Evolutionary conservation across 768 basidiomycete species (phyloP), one percentile per base, ranked within the genome.

Genomic region (Mycena maculata): DNA sequence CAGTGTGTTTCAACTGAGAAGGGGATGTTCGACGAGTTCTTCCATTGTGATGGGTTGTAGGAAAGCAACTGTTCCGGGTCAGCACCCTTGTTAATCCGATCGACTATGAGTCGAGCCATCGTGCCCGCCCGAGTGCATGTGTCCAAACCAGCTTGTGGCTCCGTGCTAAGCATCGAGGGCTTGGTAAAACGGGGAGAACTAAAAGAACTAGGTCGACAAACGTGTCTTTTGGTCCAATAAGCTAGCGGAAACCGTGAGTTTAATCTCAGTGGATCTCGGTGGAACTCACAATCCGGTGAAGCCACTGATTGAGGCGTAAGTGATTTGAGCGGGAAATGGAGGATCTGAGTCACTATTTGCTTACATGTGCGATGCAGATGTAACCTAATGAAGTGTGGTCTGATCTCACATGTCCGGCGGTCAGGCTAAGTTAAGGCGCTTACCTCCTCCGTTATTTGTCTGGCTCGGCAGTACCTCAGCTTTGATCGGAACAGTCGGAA

Each of bases 341-440:
- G 38, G 15, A 50, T 27, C 18, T 10, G 39, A 71, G 42, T 4
- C 9, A 30, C 5, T 5, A 30, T 33, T 39, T 23, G 1, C 87
- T 75, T 71, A 88, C 87, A 75, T 88, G 85, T 13, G 88, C 87
- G 44, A 86, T 80, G 73, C 88, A 89, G 63, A 89, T 87, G 76
- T 83, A 89, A 16, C 86, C 78, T 79, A n/a, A n/a, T n/a, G n/a
- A n/a, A n/a, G n/a, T n/a, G n/a, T n/a, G n/a, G n/a, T n/a, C n/a
- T 25, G 28, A 31, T 45, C n/a, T n/a, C n/a, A n/a, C n/a, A n/a
- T n/a, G n/a, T n/a, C n/a, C n/a, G n/a, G 16, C 42, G 36, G 18
- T 48, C 10, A 48, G 53, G 39, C 39, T 23, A 36, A 36, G 42
- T 39, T 15, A n/a, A 49, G 10, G 20, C n/a, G 60, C 63, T 60